These are phyloP conservation scores for Trichocladium uniseriatum DNA, from an alignment of 495 filamentous ascomycete genomes.

Conservation along the genomic window DNA sequence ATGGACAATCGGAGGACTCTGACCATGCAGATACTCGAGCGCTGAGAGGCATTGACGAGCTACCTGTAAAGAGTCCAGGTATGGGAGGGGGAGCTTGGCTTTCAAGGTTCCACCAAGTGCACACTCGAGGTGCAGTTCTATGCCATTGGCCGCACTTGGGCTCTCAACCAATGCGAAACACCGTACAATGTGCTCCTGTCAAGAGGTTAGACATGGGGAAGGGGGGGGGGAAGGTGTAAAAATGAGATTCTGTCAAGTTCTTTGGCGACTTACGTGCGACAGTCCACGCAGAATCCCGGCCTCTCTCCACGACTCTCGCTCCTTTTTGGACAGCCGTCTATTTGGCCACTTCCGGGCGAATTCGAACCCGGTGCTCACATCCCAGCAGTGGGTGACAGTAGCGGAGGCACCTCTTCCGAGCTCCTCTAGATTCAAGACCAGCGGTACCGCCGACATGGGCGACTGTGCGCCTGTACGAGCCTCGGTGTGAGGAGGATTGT, in stretches of 20 bases:
- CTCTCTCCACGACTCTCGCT: not conserved
- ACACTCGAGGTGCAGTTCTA: not conserved
- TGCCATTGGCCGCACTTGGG: not conserved
- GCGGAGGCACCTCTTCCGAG: not conserved
- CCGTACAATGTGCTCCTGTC: not conserved
- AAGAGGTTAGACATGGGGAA: not conserved
- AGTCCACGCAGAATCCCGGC: not conserved
- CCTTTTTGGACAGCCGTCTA: not conserved
- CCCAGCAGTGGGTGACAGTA: not conserved
- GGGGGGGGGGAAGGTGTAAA: not conserved
- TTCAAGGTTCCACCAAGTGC: not conserved
- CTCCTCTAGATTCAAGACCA: not conserved
- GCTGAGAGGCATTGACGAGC: not conserved
- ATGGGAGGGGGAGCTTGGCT: not conserved
- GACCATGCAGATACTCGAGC: slow-evolving; percentile 7
- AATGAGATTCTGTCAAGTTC: not conserved
- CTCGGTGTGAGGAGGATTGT: not conserved
- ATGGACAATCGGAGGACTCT: slow-evolving; percentile 7
- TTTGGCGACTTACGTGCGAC: not conserved
- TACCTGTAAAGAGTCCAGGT: not conserved
- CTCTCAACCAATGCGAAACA: not conserved
- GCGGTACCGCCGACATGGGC: not conserved
- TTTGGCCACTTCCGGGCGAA: not conserved
- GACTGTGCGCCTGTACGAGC: not conserved
- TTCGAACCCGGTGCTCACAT: not conserved